Conservation (phyloP, 768 basidiomycete genomes). For the Leucosporidium scottii region DNA sequence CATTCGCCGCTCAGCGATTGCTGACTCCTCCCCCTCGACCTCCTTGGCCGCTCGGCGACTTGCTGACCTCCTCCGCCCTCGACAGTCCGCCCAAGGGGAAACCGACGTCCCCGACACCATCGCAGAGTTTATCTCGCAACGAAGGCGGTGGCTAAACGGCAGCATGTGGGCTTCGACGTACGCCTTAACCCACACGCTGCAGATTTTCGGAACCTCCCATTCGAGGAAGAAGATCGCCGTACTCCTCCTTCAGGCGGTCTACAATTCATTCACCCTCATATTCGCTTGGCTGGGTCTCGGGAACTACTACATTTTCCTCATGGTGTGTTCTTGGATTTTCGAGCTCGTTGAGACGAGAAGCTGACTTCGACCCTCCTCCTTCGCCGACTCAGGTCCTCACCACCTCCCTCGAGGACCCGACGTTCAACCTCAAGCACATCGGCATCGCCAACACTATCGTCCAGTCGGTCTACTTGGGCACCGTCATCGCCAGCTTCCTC, state of each 20-base stretch:
- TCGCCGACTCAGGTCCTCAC: constrained; percentile 55
- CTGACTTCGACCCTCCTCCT: background rate
- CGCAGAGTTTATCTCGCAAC: constrained; percentile 86
- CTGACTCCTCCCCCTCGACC: no score
- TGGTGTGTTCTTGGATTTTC: constrained; percentile 53
- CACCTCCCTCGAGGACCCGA: constrained; percentile 69
- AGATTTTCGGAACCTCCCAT: constrained; percentile 73
- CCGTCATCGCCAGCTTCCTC: constrained; percentile 81
- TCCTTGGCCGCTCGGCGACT: no score
- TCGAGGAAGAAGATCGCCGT: constrained; percentile 63
- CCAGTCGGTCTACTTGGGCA: constrained; percentile 73
- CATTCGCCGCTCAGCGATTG: no score
- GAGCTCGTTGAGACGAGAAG: no score
- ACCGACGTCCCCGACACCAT: constrained; percentile 91
- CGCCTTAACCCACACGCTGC: constrained; percentile 78
- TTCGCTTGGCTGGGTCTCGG: constrained; percentile 94
- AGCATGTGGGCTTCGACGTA: constrained; percentile 94
- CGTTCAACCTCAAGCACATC: constrained; percentile 48
- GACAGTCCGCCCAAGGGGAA: constrained; percentile 69
- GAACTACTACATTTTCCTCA: constrained; percentile 66
- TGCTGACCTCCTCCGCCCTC: no score
- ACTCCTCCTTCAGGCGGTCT: constrained; percentile 72
- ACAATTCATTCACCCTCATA: constrained; percentile 76
- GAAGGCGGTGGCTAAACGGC: constrained; percentile 52
- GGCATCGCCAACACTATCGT: constrained; percentile 29